Conservation (phyloP, 176 grass and related monocot genomes). For the Luzula sylvatica region DNA sequence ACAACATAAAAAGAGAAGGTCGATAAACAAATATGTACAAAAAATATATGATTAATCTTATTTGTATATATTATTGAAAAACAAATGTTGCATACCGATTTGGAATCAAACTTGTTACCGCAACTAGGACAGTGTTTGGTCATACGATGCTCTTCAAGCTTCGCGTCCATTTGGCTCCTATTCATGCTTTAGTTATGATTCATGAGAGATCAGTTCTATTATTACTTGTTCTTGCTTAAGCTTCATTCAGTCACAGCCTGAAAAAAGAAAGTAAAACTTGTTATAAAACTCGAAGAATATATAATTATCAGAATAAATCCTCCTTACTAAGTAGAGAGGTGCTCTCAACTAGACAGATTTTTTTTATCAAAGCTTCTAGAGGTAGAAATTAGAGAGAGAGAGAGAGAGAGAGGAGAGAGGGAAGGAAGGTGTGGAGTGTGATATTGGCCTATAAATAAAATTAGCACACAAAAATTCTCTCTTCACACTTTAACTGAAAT, state of each 20-base stretch:
- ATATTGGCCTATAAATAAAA: conserved; percentile 50
- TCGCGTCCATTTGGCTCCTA: conserved; percentile 52
- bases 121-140: conserved; percentile 83
- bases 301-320: conserved; percentile 1
- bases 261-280: neutral
- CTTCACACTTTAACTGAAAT: conserved; percentile 85
- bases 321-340: conserved; percentile 10
- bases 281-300: neutral
- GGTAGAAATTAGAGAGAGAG: neutral
- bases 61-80: neutral
- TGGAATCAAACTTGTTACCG: conserved; percentile 72
- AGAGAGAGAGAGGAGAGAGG: conserved; percentile 25
- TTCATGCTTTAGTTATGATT: conserved; percentile 17
- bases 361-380: neutral
- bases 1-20: conserved; percentile 4
- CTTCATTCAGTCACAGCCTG: too few relatives aligned
- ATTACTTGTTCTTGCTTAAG: too few relatives aligned
- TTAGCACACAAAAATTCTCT: conserved; percentile 54
- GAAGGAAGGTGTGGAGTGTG: conserved; percentile 23
- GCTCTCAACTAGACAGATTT: neutral
- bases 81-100: conserved; percentile 39
- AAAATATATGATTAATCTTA: too few relatives aligned
- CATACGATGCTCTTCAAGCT: conserved; percentile 92
- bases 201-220: conserved; percentile 8
- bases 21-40: too few relatives aligned